Evolutionary conservation across 208 protist species (phyloP).

Genomic region (Novymonas esmeraldas): DNA sequence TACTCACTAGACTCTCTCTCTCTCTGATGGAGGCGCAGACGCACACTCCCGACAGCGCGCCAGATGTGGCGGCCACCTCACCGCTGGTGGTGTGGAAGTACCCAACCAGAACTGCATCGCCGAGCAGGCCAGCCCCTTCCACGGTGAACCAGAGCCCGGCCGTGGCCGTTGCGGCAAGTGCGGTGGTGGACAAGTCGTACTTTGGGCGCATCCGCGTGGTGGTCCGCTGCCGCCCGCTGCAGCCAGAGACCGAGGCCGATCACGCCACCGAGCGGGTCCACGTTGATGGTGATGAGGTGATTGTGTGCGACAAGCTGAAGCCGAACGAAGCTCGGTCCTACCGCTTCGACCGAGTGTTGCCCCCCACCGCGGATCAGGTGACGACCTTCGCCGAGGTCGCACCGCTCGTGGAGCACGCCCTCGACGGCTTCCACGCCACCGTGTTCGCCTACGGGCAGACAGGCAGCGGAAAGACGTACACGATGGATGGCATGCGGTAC

Average conservation of each 20-base stretch:
- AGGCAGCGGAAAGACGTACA: conserved; percentile 91
- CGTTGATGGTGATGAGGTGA: conserved; percentile 41
- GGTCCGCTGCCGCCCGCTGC: conserved; percentile 71
- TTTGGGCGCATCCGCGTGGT: conserved; percentile 59
- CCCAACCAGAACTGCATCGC: neutral
- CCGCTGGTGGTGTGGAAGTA: conserved; percentile 14
- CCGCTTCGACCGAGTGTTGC: conserved; percentile 80
- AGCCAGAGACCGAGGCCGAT: conserved; percentile 26
- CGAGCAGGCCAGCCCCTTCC: neutral
- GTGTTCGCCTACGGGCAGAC: conserved; percentile 93
- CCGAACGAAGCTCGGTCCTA: conserved; percentile 48
- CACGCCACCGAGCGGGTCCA: conserved; percentile 46
- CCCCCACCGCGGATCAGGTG: conserved; percentile 47
- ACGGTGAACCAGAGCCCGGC: conserved; percentile 5
- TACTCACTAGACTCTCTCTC: no score
- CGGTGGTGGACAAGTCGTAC: neutral
- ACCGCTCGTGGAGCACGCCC: conserved; percentile 83
- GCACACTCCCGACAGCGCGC: no score
- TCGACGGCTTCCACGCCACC: conserved; percentile 86
- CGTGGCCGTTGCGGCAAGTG: neutral
- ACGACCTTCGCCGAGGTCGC: conserved; percentile 67
- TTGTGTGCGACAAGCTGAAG: conserved; percentile 20
- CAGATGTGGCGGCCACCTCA: no score
- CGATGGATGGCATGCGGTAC: conserved; percentile 85
- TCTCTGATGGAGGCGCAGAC: no score